A percentile compares a stretch with the other conserved stretches of the same genome.
phyloP scores from a whole-genome alignment of 2,329 filamentous ascomycete genomes.

The Paraconiothyrium sp. region DNA sequence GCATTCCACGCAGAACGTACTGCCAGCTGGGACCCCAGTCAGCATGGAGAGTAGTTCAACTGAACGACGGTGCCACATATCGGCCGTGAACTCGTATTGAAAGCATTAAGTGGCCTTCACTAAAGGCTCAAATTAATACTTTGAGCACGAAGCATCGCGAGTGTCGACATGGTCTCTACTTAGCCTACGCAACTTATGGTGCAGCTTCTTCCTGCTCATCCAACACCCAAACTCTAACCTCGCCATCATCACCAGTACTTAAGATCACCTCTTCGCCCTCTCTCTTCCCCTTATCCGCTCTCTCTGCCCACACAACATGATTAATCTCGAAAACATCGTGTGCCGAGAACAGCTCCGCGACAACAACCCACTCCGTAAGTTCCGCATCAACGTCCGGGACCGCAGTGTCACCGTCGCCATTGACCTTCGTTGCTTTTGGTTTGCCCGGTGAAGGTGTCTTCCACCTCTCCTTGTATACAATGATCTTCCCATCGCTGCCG shows the following conservation, averaged over 20 bases:
- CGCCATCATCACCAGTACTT: constrained; percentile 91
- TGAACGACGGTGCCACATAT: too few species aligned
- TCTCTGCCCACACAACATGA: constrained; percentile 85
- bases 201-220: constrained; percentile 26
- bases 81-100: too few species aligned
- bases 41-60: too few species aligned
- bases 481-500: constrained; percentile 84
- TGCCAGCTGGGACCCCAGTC: too few species aligned
- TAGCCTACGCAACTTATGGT: background rate
- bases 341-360: constrained; percentile 74
- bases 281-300: constrained; percentile 74
- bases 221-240: constrained; percentile 80
- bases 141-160: too few species aligned
- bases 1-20: too few species aligned
- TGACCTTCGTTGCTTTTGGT: constrained; percentile 24
- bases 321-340: constrained; percentile 97
- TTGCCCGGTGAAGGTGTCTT: constrained; percentile 18
- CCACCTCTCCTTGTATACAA: constrained; percentile 77
- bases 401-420: constrained; percentile 38
- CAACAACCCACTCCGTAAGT: constrained; percentile 72
- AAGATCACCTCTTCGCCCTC: constrained; percentile 83
- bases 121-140: too few species aligned
- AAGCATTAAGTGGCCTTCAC: too few species aligned
- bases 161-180: too few species aligned
- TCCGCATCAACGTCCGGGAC: constrained; percentile 26